Evolutionary conservation across 768 basidiomycete genomes (phyloP), one percentile per base, ranked within the genome.

Genomic region (Cystofilobasidium ferigula): DNA sequence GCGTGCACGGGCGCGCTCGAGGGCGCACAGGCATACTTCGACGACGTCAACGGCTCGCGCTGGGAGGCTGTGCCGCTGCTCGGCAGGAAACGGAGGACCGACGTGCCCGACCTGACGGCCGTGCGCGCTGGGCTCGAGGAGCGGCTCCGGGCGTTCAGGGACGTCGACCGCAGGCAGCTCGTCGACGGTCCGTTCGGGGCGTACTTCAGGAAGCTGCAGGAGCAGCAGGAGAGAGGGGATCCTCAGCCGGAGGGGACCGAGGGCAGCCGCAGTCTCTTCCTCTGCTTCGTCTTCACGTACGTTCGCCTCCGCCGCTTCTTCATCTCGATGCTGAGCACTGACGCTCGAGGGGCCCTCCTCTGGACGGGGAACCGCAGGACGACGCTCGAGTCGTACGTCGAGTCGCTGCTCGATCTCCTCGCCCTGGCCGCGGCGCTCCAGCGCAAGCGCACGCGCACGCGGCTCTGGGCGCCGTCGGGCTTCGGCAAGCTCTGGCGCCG

Each of bases 381-480:
- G 1, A 58, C 67, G 10, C 62, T 68, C 22, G 67, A 68, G 36
- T 35, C 74, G 47, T 78, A 78, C 45, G 74, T 75, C 53, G 72
- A 78, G 30, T 75, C 74, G 0, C 71, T 81, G 53, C 67, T 79
- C 26, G 70, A 69, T 2, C 72, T 81, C 36, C 70, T 79, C 53
- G 77, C 78, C 57, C 67, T 72, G 1, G 72, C 82, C 18, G 69
- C 74, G 28, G 73, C 72, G n/a, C 77, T 79, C 0, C 76, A 78
- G 22, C 69, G 69, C 54, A 79, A 78, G 54, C 77, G 81, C 42
- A 73, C 69, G 32, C 68, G 69, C 54, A 78, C 78, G 53, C 74
- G 78, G 66, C 69, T 83, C 30, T 83, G 83, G 79, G 78, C 78
- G 18, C 83, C 84, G 7, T 80, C 76, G 35, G 80, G 80, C 10